Evolutionary conservation across 805 yeast genomes (phyloP), one percentile per base, ranked within the genome.

Genomic region (Ogataea corticis): DNA sequence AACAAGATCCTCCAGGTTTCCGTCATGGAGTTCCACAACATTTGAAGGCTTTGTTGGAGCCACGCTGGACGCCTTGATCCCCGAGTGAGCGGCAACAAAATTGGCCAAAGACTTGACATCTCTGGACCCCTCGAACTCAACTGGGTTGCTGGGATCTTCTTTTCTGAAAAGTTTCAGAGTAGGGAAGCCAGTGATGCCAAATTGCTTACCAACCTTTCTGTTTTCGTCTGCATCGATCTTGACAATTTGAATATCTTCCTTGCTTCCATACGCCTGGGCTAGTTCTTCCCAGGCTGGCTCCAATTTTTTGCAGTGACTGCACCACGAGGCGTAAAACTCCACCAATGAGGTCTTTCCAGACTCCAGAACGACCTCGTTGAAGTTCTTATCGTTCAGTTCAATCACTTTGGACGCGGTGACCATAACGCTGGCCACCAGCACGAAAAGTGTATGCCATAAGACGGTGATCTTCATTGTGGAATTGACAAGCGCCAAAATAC

Each of bases 281-380:
- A 63, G 49, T 23, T 51, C 57, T 15, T 63, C 63, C 66, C 71
- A 72, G 2, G 71, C 67, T 5, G 88, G 88, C 60, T 69, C 71
- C 56, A 83, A 59, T 30, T 68, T 70, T 59, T 77, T 77, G 59
- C 90, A 83, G 61, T 83, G 88, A 30, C 80, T 68, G 62, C 90
- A 83, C 90, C 90, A 83, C 42, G 78, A 80, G 9, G 90, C 87
- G 55, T 76, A 82, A 53, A 81, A 83, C 69, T 88, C 86, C 51
- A 88, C 87, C 50, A 89, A 74, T 9, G 91, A 77, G 57, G 82
- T 85, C 72, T 85, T 85, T 28, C 77, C 82, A 5, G 85, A 76
- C 37, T 80, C 76, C 43, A 75, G 66, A 14, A 81, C 85, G 33
- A 79, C 63, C 14, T 73, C 76, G 42, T 79, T 77, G 58, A 83